Base-by-base conservation (phyloP, 768 basidiomycete genomes). In the Pulveroboletus ravenelii region DNA sequence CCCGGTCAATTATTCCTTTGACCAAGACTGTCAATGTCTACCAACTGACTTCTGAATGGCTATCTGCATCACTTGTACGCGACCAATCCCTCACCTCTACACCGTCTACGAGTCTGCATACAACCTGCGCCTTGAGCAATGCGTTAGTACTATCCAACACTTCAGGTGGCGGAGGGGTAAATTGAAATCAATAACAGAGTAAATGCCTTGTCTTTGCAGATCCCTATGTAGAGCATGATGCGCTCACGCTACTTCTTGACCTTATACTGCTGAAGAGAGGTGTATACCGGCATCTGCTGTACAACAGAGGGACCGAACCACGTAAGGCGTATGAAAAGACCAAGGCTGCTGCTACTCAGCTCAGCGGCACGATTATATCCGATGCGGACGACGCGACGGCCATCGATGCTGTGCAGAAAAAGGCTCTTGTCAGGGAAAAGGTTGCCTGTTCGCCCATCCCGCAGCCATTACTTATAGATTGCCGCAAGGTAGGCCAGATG, bases 191-290 rank as follows among this genome's bases (percentile, higher is more conserved):
- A 20, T 10, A 27, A n/a, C 55, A 87, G 87, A 68, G 72, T 23
- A 70, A 70, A 47, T 89, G 87, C 60, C 76, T 74, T 34, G 68
- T 71, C 25, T 90, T 92, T 60, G 89, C 84, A 0, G 91, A 93
- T 67, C 88, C 88, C 50, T 93, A 92, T 58, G 87, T 92, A 52
- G 90, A 93, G 63, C 85, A 92, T 54, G 89, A 92, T 63, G 70
- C 75, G 0, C 69, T 92, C 52, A 85, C 81, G 2, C 70, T 92
- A 17, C 68, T 88, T 6, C 74, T 93, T 36, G 91, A 93, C 69
- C 75, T 93, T 2, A 85, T 93, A 45, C 74, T 93, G 20, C 74
- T 93, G 20, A 92, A 92, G 66, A 71, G 85, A 34, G 89, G 80
- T 12, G 90, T 92, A 3, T 92, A 86, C 62, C 76, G 85, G 15